Base-by-base conservation (phyloP, 2,329 filamentous ascomycete genomes). In the Macrophomina phaseolina region DNA sequence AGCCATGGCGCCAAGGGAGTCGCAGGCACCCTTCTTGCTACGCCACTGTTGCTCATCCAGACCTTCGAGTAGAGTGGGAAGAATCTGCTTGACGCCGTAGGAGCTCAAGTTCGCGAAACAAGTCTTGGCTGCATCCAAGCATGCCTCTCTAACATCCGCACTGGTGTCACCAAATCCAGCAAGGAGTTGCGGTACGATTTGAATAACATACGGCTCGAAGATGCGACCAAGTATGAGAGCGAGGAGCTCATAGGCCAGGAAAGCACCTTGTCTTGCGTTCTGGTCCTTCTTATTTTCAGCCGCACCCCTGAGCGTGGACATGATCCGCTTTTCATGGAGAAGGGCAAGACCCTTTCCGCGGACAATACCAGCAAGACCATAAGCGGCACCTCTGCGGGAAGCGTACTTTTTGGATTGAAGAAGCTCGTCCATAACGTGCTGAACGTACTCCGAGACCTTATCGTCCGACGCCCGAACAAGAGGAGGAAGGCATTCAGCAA, bases 1-100 rank as follows among this genome's bases (percentile, higher is more conserved):
- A 5, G 95, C 96, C 95, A 99, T 99, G 69, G 95, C 95, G 77
- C 95, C 95, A 14, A 99, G 86, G 32, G 97, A 89, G 76, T 99
- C 95, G 76, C 95, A 99, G 64, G 95, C 95, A 72, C 96, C 95
- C 82, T 97, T 97, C 81, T 99, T 98, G 81, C 93, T 98, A 74
- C 95, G 91, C 95, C 95, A 99, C 78, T 98, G 94, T 64, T 92
- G 89, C 70, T 99, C 95, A 70, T 98, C 94, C 9, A 99, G 87
- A 67, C 96, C 95, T 70, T 95, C 90, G 2, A 99, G 86, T 7
- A 99, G 86, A 12, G 92, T 97, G 3, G 95, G 95, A 70, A 99
- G 83, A 70, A 99, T 94, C 75, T 95, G 87, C 81, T 97, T 97
- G 67, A 99, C 96, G 78, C 95, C 95, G 73, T 92, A 99, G 0